phyloP scores from a whole-genome alignment of 345 rosid species.

The Heritiera fomes region DNA sequence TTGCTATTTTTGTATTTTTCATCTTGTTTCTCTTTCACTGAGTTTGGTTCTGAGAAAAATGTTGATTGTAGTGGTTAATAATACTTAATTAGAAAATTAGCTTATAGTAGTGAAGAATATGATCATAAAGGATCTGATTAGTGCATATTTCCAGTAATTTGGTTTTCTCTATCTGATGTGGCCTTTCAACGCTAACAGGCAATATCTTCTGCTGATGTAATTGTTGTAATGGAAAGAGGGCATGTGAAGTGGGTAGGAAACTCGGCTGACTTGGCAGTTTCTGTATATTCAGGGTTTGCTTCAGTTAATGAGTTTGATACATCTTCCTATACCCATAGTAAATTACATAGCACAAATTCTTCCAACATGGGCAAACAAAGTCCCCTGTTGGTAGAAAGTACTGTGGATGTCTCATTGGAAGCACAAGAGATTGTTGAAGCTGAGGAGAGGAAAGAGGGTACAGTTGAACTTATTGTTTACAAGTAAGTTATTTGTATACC shows the following conservation, averaged over 20 bases:
- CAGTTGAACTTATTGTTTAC: constrained; percentile 72
- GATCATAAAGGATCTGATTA: constrained; percentile 4
- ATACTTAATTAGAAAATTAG: not conserved
- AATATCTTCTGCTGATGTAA: constrained; percentile 69
- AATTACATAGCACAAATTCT: constrained; percentile 26
- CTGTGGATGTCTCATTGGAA: constrained; percentile 36
- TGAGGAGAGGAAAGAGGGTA: constrained; percentile 84
- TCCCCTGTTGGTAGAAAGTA: constrained; percentile 31
- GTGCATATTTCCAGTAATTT: constrained; percentile 3
- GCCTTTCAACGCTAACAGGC: constrained; percentile 52
- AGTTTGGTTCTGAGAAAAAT: constrained; percentile 1
- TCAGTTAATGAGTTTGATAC: constrained; percentile 50
- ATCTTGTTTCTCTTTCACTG: not conserved
- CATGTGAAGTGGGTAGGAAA: constrained; percentile 70
- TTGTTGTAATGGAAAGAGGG: constrained; percentile 85
- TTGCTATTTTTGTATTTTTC: not conserved
- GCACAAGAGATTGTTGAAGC: constrained; percentile 53
- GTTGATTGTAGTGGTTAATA: not conserved
- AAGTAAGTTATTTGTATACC: constrained; percentile 46
- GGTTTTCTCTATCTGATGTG: not conserved
- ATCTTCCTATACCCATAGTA: constrained; percentile 28
- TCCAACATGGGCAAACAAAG: constrained; percentile 32
- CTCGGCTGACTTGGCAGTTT: constrained; percentile 54
- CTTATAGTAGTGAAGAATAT: not conserved
- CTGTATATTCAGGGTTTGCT: constrained; percentile 47